Evolutionary conservation across 1,284 basidiomycete genomes (phyloP).

Genomic region (Moesziomyces sp.): DNA sequence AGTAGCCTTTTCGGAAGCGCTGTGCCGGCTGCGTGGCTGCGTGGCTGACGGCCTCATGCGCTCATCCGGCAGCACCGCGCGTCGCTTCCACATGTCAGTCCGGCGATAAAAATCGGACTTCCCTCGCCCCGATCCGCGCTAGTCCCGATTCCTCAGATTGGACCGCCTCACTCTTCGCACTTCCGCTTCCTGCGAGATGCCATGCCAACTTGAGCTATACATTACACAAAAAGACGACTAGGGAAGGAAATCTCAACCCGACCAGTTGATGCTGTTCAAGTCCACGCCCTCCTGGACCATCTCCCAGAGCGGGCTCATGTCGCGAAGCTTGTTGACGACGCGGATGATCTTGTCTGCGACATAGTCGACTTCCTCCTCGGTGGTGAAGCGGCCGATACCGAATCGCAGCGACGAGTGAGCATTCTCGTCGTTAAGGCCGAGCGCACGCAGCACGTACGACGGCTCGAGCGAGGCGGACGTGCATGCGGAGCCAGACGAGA

Average conservation of each 20-base stretch:
- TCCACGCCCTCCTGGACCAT: constrained; percentile 79
- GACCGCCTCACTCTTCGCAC: too few species aligned
- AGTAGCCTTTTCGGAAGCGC: too few species aligned
- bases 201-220: too few species aligned
- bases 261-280: constrained; percentile 91
- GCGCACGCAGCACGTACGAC: constrained; percentile 94
- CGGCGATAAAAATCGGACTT: too few species aligned
- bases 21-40: too few species aligned
- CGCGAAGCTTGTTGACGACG: constrained; percentile 80
- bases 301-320: constrained; percentile 72
- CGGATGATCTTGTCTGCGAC: constrained; percentile 88
- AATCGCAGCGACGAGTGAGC: constrained; percentile 98
- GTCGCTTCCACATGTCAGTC: too few species aligned
- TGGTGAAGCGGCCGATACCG: constrained; percentile 97
- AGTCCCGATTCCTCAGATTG: too few species aligned
- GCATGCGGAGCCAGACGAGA: constrained; percentile 97
- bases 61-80: too few species aligned
- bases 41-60: too few species aligned
- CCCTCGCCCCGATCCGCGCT: too few species aligned
- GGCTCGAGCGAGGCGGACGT: constrained; percentile 98
- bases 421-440: constrained; percentile 95
- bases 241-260: constrained; percentile 61
- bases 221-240: too few species aligned
- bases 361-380: constrained; percentile 95
- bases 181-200: too few species aligned